Conservation (phyloP, 768 basidiomycete species). For the Royoungia palumana region DNA sequence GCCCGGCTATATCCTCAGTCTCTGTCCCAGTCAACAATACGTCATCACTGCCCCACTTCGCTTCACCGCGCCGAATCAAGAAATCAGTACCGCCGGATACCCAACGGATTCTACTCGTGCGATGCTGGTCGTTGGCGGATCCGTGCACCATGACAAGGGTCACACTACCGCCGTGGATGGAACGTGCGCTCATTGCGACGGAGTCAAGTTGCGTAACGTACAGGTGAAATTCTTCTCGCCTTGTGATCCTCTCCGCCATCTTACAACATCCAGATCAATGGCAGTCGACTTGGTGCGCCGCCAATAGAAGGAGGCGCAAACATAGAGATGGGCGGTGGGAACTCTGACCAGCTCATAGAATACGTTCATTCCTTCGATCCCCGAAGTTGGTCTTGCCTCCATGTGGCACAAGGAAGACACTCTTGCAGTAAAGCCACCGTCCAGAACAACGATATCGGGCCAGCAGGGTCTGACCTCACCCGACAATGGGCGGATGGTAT, state of each 20-base stretch:
- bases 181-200: slow-evolving; percentile 54
- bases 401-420: slow-evolving; percentile 66
- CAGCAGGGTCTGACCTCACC: slow-evolving; percentile 62
- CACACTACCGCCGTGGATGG: slow-evolving; percentile 75
- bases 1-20: slow-evolving; percentile 57
- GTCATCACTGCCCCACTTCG: slow-evolving; percentile 61
- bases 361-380: slow-evolving; percentile 75
- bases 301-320: slow-evolving; percentile 66
- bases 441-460: slow-evolving; percentile 83
- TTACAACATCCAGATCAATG: slow-evolving; percentile 55
- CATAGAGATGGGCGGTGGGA: slow-evolving; percentile 82
- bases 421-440: slow-evolving; percentile 61
- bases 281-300: slow-evolving; percentile 55
- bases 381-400: slow-evolving; percentile 80
- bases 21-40: slow-evolving; percentile 66
- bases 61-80: slow-evolving; percentile 67
- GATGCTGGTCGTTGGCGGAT: slow-evolving; percentile 64
- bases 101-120: slow-evolving; percentile 68
- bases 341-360: slow-evolving; percentile 70
- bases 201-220: slow-evolving; percentile 65
- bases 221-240: slow-evolving; percentile 42
- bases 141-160: slow-evolving; percentile 55
- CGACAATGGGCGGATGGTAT: slow-evolving; percentile 84
- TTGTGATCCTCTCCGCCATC: not conserved
- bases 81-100: slow-evolving; percentile 78